Evolutionary conservation across 805 yeast species (phyloP).

Genomic region (Candida suzukii): DNA sequence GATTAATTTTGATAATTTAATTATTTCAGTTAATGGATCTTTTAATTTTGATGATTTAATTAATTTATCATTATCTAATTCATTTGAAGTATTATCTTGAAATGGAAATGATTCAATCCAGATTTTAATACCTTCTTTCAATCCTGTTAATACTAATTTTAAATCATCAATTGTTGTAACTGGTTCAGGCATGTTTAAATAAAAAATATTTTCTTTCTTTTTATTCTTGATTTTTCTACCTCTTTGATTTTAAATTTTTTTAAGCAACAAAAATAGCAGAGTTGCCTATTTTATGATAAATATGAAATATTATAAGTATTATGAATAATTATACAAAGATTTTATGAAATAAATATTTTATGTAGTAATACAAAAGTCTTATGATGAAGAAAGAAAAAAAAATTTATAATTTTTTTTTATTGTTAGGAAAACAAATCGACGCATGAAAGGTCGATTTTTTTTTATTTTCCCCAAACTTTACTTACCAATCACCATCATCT

Average conservation of each 20-base stretch:
- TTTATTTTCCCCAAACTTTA: no score
- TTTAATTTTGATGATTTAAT: conserved; percentile 23
- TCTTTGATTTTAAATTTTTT: no score
- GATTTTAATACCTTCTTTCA: neutral
- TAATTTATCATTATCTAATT: neutral
- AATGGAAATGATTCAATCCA: neutral
- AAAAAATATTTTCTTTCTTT: no score
- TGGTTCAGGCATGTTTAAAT: no score
- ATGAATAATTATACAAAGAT: no score
- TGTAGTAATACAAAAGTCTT: neutral
- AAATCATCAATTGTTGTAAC: neutral
- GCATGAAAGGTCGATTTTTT: neutral
- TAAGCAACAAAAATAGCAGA: no score
- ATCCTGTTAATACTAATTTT: neutral
- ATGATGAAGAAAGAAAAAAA: neutral
- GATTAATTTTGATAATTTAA: conserved; percentile 50
- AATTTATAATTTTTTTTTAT: neutral
- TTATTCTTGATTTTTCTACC: no score
- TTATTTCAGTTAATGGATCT: conserved; percentile 48
- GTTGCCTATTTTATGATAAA: no score
- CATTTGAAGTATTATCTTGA: neutral
- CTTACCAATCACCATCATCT: conserved; percentile 74
- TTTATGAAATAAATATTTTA: no score
- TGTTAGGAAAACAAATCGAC: neutral
- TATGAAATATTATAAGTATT: no score